phyloP scores from a whole-genome alignment of 192 early-diverging fungal species.

The Coemansia sp. region DNA sequence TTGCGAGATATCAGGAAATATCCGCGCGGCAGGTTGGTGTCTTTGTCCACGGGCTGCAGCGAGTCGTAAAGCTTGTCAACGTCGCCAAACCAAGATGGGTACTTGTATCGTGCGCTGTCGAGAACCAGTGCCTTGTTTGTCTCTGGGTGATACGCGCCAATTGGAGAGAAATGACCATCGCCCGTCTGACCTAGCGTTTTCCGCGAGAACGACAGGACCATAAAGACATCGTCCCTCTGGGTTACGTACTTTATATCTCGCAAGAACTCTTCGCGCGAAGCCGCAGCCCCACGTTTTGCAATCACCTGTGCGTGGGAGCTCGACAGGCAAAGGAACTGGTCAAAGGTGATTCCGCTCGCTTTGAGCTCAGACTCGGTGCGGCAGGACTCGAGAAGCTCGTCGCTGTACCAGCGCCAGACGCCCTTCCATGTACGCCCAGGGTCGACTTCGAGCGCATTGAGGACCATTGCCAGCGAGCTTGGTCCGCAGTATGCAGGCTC shows the following conservation, averaged over 20 bases:
- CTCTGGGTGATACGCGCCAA: slow-evolving; percentile 79
- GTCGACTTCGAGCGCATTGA: slow-evolving; percentile 91
- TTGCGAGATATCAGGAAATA: slow-evolving; percentile 74
- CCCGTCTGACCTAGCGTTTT: slow-evolving; percentile 81
- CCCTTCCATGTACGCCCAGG: slow-evolving; percentile 89
- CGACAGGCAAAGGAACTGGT: slow-evolving; percentile 88
- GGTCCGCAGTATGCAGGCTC: slow-evolving; percentile 91
- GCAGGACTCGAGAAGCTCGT: slow-evolving; percentile 75
- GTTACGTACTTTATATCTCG: slow-evolving; percentile 69
- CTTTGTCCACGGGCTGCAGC: slow-evolving; percentile 76
- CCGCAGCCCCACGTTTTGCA: slow-evolving; percentile 67
- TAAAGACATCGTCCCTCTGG: slow-evolving; percentile 70
- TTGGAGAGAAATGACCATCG: slow-evolving; percentile 92
- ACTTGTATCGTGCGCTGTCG: slow-evolving; percentile 90
- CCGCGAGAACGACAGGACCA: slow-evolving; percentile 87
- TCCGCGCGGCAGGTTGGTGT: slow-evolving; percentile 78
- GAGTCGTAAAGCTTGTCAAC: slow-evolving; percentile 75
- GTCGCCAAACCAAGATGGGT: slow-evolving; percentile 83
- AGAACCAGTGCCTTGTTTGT: slow-evolving; percentile 76
- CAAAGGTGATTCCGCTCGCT: slow-evolving; percentile 83
- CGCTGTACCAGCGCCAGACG: slow-evolving; percentile 87
- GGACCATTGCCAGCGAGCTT: slow-evolving; percentile 87
- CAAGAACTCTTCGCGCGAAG: slow-evolving; percentile 75
- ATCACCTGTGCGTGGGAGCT: slow-evolving; percentile 80
- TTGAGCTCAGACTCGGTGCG: slow-evolving; percentile 70